A percentile compares a stretch with the other conserved stretches of the same genome.
Evolutionary conservation across 2,329 filamentous ascomycete species (phyloP).

Genomic region (Fusarium praegraminearum): DNA sequence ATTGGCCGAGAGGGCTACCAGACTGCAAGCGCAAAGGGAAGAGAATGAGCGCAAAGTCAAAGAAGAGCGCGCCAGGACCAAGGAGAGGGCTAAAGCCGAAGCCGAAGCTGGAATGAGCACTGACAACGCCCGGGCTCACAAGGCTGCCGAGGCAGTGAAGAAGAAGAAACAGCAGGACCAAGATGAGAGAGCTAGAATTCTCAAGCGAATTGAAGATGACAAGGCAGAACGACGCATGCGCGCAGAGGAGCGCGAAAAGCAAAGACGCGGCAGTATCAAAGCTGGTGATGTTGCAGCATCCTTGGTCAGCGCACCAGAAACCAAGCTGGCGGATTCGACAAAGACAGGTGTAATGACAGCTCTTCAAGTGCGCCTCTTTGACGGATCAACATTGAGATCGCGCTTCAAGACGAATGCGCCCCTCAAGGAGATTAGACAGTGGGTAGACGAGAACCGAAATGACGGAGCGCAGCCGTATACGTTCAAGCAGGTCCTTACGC

Average conservation of each 20-base stretch:
- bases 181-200: slow-evolving; percentile 77
- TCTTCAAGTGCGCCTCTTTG: slow-evolving; percentile 84
- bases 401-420: slow-evolving; percentile 75
- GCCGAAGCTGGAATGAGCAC: slow-evolving; percentile 53
- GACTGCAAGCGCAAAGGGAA: slow-evolving; percentile 57
- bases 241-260: slow-evolving; percentile 63
- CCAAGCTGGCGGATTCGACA: slow-evolving; percentile 48
- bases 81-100: slow-evolving; percentile 60
- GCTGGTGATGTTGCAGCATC: slow-evolving; percentile 48
- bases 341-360: slow-evolving; percentile 56
- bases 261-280: slow-evolving; percentile 50
- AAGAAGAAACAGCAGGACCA: slow-evolving; percentile 74
- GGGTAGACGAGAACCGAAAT: slow-evolving; percentile 75
- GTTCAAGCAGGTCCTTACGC: slow-evolving; percentile 86
- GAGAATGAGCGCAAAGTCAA: slow-evolving; percentile 62
- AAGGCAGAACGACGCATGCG: slow-evolving; percentile 73
- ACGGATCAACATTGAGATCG: slow-evolving; percentile 82
- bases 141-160: slow-evolving; percentile 67
- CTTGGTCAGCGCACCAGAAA: slow-evolving; percentile 51
- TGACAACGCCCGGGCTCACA: slow-evolving; percentile 53
- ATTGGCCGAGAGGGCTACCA: slow-evolving; percentile 64
- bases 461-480: slow-evolving; percentile 76
- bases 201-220: slow-evolving; percentile 82
- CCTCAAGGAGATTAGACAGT: slow-evolving; percentile 77
- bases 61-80: slow-evolving; percentile 61